Percentiles rank a stretch among this genome's conserved stretches.
Conservation (phyloP, 164 flowering plant genomes). For the Liquidambar formosana region DNA sequence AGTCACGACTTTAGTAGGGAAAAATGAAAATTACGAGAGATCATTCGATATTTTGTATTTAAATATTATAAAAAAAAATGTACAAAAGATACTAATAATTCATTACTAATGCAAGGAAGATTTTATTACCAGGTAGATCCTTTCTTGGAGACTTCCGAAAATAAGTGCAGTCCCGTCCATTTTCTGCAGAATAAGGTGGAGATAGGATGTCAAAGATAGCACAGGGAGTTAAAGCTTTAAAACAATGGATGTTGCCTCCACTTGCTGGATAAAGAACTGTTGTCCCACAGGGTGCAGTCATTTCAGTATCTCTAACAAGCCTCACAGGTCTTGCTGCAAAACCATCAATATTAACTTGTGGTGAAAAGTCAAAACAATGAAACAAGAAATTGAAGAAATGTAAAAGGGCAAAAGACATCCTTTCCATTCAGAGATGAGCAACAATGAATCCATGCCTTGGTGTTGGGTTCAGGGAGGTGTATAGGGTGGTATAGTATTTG, state of each 20-base stretch:
- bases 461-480: too few species aligned
- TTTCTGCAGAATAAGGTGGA: constrained; percentile 53
- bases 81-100: neutral
- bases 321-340: constrained; percentile 47
- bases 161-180: constrained; percentile 57
- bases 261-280: constrained; percentile 46
- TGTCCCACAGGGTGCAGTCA: constrained; percentile 49
- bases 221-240: constrained; percentile 44
- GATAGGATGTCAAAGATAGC: constrained; percentile 49
- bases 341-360: neutral
- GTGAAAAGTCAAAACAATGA: neutral
- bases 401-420: neutral
- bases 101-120: neutral
- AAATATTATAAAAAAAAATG: neutral
- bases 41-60: neutral
- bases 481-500: too few species aligned
- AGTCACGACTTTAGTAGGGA: neutral
- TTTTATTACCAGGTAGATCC: constrained; percentile 33
- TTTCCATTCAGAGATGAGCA: neutral
- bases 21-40: neutral
- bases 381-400: neutral
- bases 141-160: constrained; percentile 38
- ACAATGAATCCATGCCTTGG: neutral
- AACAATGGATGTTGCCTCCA: constrained; percentile 57
- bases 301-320: constrained; percentile 37